Base-by-base conservation (phyloP, 768 basidiomycete genomes). In the Lentinula edodes region DNA sequence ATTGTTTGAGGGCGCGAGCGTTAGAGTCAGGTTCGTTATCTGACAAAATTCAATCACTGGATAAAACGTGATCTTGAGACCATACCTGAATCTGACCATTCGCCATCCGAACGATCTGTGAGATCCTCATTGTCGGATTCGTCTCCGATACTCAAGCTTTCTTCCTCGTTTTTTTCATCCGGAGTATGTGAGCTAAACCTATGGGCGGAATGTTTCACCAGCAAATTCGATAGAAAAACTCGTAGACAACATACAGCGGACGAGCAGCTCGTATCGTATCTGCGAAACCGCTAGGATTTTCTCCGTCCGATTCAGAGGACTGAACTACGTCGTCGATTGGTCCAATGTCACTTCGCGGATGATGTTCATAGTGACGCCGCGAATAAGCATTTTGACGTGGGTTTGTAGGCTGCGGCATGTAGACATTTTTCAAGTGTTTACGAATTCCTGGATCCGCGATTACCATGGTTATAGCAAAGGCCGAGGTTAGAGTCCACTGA, bases 61-160 rank as follows among this genome's bases (percentile, higher is more conserved):
- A 55, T 38, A 61, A 18, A 20, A 32, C 10, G 42, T 28, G 12
- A 58, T 6, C 6, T 41, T 45, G 20, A 55, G n/a, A 28, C 64
- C 73, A 62, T 61, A 84, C 83, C 78, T 52, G 74, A 58, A 57
- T 84, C 78, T 34, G 78, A 79, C 82, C 78, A 80, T 55, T 75
- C 73, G 69, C 75, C 75, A 50, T 82, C 81, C 12, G 76, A 80
- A 60, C 71, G 75, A 52, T 88, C 87, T 2, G 85, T 88, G 53
- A 89, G 68, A 67, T 88, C 88, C 23, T 83, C 85, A 64, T 90
- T 75, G 65, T 93, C 92, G 2, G 91, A 93, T 71, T 93, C 91
- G 64, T 92, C 91, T 3, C 83, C 85, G 54, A 85, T 88, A 8
- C 83, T 84, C 67, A 86, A 78, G 58, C 76, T 79, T 16, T 74